Evolutionary conservation across 2,329 filamentous ascomycete species (phyloP), one percentile per base, ranked within the genome.

Genomic region (Coniochaeta hoffmannii): DNA sequence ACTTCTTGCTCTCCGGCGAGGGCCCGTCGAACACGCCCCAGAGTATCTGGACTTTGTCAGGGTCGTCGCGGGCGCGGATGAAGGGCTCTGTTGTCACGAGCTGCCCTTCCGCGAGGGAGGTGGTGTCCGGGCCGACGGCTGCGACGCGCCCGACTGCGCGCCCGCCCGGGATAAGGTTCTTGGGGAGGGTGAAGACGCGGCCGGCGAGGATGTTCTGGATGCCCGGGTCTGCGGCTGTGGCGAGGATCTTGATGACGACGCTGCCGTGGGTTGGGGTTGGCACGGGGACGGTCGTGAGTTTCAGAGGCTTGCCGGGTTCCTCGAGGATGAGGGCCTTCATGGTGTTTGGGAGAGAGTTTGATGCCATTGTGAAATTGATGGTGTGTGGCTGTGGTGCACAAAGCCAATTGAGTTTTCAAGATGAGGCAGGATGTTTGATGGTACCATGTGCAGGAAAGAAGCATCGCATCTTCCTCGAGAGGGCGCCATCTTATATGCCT

Each of bases 51-150:
- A 63, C 61, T 4, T 59, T 56, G 1, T n/a, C n/a, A n/a, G 63
- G 58, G 56, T 73, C 62, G 58, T 74, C 71, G 19, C 71, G 63
- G 4, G 55, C 69, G 17, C 62, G 64, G 46, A 73, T 58, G 34
- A 69, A 63, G 38, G 58, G 57, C 54, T 73, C 70, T 26, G 68
- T 34, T 34, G 65, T 60, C 9, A 73, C 70, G 2, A 73, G 64
- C 54, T 72, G 62, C 4, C 70, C 70, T 8, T 59, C 56, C 15
- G 53, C 22, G 4, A 73, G 56, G 4, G 53, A 55, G 1, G 65
- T 66, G 4, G 68, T 62, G 59, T 73, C 71, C 1, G 66, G 64
- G 2, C 68, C 69, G 2, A 62, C 35, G 19, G 66, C 64, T 6
- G 58, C 66, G 5, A 73, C 56, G 26, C 70, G 68, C 3, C 65